phyloP scores from a whole-genome alignment of 139 green algal genomes.

The Edaphochlamys debaryana region DNA sequence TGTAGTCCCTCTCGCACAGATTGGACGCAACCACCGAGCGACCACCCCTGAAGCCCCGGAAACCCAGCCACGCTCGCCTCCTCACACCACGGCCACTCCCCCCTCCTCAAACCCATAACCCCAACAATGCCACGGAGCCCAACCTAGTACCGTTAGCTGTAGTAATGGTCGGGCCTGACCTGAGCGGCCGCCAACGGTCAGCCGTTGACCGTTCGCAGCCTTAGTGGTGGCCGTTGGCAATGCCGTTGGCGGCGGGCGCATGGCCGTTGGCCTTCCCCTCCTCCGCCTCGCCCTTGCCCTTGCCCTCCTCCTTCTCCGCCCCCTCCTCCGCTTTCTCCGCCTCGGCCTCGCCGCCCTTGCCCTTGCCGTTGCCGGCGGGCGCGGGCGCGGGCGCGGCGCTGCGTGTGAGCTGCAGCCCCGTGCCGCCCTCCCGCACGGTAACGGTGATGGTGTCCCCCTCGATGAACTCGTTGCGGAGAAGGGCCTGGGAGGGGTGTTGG shows the following conservation, averaged over 20 bases:
- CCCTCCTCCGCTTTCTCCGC: background rate
- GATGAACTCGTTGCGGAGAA: conserved; percentile 69
- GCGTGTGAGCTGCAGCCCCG: conserved; percentile 2
- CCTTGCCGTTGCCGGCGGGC: background rate
- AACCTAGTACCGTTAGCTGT: too few species aligned
- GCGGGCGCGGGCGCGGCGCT: background rate
- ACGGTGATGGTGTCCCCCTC: conserved; percentile 69
- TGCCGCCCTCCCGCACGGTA: background rate
- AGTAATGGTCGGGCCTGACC: too few species aligned
- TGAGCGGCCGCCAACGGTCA: too few species aligned
- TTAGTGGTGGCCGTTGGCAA: background rate
- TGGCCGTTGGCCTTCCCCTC: conserved; percentile 30
- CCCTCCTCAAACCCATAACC: too few species aligned
- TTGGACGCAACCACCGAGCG: too few species aligned
- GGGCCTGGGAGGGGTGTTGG: conserved; percentile 23
- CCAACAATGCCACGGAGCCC: too few species aligned
- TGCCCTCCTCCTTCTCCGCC: background rate
- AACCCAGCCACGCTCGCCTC: too few species aligned
- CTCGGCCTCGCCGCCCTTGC: background rate
- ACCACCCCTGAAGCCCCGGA: too few species aligned
- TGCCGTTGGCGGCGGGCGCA: background rate
- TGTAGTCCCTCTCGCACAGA: too few species aligned
- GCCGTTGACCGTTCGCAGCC: too few species aligned
- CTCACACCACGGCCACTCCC: too few species aligned
- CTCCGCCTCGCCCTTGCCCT: background rate